Conservation (phyloP, 148 eudicot species). For the Pouteria glomerata region DNA sequence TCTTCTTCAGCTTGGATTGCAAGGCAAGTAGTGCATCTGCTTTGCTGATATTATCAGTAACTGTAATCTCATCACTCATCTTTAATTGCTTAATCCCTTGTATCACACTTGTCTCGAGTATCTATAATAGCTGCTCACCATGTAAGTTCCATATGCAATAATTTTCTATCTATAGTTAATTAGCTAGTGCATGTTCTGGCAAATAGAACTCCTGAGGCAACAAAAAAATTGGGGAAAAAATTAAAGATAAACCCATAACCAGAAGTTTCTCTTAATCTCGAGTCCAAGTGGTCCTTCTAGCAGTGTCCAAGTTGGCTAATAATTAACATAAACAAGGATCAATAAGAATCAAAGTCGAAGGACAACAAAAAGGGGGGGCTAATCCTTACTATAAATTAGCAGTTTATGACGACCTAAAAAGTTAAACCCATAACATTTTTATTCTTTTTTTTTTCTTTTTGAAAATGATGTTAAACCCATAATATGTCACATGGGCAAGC, state of each 20-base stretch:
- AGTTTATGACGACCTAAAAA: background rate
- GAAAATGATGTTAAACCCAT: too few species aligned
- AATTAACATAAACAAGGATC: background rate
- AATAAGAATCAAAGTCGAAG: background rate
- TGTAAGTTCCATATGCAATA: slow-evolving; percentile 25
- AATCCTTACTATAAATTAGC: background rate
- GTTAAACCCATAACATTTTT: background rate
- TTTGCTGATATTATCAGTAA: slow-evolving; percentile 84
- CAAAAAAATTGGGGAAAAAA: background rate
- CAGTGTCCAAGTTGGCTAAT: background rate
- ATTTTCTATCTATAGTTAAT: background rate
- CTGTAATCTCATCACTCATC: slow-evolving; percentile 48
- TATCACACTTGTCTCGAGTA: slow-evolving; percentile 62
- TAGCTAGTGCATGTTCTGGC: background rate
- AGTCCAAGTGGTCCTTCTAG: background rate
- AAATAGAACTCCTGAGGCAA: background rate
- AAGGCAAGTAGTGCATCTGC: slow-evolving; percentile 81
- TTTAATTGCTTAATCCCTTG: slow-evolving; percentile 78
- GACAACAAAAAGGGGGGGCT: background rate
- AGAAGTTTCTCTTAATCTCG: background rate
- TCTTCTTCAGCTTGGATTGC: slow-evolving; percentile 89
- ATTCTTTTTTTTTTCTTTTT: too few species aligned
- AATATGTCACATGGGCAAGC: too few species aligned
- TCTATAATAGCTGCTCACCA: slow-evolving; percentile 42
- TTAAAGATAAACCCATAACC: background rate